These are phyloP conservation scores for Aspergillus carlsbadensis DNA, from an alignment of 495 filamentous ascomycete genomes.

Conservation along the genomic window DNA sequence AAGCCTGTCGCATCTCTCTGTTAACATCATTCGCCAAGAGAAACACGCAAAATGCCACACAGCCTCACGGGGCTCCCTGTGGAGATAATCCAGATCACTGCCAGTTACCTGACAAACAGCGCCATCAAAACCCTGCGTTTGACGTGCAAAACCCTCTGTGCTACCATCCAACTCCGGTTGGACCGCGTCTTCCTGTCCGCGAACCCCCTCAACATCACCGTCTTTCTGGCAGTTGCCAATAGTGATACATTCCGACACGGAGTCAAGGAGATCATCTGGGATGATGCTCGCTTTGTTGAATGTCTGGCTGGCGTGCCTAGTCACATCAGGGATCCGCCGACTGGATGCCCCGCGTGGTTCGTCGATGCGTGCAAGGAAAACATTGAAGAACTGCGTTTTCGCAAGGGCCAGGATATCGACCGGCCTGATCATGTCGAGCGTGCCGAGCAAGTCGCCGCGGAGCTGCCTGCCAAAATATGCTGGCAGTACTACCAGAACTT, in stretches of 20 bases:
- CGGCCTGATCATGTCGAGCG: background rate
- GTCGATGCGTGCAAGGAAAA: conserved; percentile 18
- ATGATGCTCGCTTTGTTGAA: conserved; percentile 1
- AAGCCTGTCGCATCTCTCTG: too few species aligned
- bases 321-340: too few species aligned
- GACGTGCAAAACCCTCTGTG: conserved; percentile 16
- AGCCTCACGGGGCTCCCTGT: background rate
- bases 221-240: conserved; percentile 29
- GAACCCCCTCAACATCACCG: conserved; percentile 22
- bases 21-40: background rate
- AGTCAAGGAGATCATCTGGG: conserved; percentile 21
- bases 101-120: conserved; percentile 17
- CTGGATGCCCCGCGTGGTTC: conserved; percentile 23
- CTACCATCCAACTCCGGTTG: conserved; percentile 18
- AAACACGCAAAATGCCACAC: background rate
- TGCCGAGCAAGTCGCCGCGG: conserved; percentile 12
- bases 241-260: conserved; percentile 19
- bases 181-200: conserved; percentile 26
- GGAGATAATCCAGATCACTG: background rate
- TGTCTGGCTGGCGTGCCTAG: too few species aligned
- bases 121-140: conserved; percentile 27
- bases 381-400: background rate
- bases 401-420: too few species aligned
- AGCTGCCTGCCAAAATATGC: conserved; percentile 14
- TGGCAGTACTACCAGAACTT: conserved; percentile 24